Percentiles rank a stretch among this genome's conserved stretches.
Evolutionary conservation across 768 basidiomycete genomes (phyloP).

Genomic region (Boletus pseudo-olivaceus): DNA sequence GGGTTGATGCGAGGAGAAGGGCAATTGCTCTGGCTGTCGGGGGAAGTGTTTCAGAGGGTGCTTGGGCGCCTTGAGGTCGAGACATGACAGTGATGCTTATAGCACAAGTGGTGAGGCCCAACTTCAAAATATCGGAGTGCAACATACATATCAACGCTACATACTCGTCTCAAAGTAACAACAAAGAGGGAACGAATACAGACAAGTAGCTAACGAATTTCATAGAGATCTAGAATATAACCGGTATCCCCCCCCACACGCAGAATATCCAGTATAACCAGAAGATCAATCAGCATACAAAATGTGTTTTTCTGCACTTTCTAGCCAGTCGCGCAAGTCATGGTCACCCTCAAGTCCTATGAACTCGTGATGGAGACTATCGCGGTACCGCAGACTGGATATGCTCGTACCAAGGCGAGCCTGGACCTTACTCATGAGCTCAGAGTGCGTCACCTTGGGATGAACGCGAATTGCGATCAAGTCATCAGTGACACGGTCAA

Average conservation of each 20-base stretch:
- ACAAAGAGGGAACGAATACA: slow-evolving; percentile 5
- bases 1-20: slow-evolving; percentile 76
- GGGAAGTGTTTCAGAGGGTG: slow-evolving; percentile 63
- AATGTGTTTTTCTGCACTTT: slow-evolving; percentile 76
- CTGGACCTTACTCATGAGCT: slow-evolving; percentile 91
- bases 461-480: slow-evolving; percentile 96
- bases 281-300: slow-evolving; percentile 65
- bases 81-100: slow-evolving; percentile 33
- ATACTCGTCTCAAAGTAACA: slow-evolving; percentile 1
- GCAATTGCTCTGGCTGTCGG: slow-evolving; percentile 83
- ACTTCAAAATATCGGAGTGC: slow-evolving; percentile 13
- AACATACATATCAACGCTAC: slow-evolving; percentile 1
- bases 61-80: slow-evolving; percentile 31
- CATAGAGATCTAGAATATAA: slow-evolving; percentile 31
- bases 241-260: slow-evolving; percentile 7
- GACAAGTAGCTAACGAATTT: slow-evolving; percentile 14
- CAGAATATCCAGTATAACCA: slow-evolving; percentile 6
- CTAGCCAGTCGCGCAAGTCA: slow-evolving; percentile 70
- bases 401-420: slow-evolving; percentile 79
- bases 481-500: slow-evolving; percentile 90
- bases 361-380: slow-evolving; percentile 63
- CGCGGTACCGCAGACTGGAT: slow-evolving; percentile 65
- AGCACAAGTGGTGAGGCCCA: neutral
- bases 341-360: slow-evolving; percentile 61
- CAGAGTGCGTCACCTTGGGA: slow-evolving; percentile 79